Evolutionary conservation across 2,329 filamentous ascomycete species (phyloP).

Genomic region (Cladophialophora yegresii): DNA sequence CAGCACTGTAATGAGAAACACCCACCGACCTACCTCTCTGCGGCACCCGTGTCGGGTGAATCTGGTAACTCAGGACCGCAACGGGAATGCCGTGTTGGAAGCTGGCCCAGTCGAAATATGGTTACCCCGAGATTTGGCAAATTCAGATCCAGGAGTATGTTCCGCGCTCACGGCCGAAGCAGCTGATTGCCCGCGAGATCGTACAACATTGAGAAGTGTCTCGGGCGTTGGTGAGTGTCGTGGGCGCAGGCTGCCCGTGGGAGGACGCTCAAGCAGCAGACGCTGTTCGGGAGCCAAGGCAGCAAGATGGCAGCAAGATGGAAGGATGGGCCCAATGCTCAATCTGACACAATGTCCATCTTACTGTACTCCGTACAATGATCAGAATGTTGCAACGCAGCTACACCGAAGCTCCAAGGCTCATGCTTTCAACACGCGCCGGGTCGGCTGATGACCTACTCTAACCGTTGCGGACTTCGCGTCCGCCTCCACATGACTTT

Average conservation of each 20-base stretch:
- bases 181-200: slow-evolving; percentile 1
- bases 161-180: not conserved
- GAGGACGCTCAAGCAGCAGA: slow-evolving; percentile 5
- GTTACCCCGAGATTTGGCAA: not conserved
- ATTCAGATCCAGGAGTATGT: not conserved
- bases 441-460: not conserved
- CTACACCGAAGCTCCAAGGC: not conserved
- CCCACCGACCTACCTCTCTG: not conserved
- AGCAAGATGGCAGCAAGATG: not conserved
- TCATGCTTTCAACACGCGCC: not conserved
- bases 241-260: slow-evolving; percentile 1
- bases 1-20: not conserved
- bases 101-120: not conserved
- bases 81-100: not conserved
- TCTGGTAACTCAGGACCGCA: not conserved
- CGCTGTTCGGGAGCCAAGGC: not conserved
- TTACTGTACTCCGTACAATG: not conserved
- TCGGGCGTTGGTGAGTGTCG: not conserved
- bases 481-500: not conserved
- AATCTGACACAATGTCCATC: not conserved
- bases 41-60: not conserved
- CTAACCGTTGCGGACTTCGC: not conserved
- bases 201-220: too few relatives aligned
- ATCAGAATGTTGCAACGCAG: not conserved
- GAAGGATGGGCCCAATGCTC: not conserved